Evolutionary conservation across 768 basidiomycete genomes (phyloP), one percentile per base, ranked within the genome.

Genomic region (Leccinum uliginosum): DNA sequence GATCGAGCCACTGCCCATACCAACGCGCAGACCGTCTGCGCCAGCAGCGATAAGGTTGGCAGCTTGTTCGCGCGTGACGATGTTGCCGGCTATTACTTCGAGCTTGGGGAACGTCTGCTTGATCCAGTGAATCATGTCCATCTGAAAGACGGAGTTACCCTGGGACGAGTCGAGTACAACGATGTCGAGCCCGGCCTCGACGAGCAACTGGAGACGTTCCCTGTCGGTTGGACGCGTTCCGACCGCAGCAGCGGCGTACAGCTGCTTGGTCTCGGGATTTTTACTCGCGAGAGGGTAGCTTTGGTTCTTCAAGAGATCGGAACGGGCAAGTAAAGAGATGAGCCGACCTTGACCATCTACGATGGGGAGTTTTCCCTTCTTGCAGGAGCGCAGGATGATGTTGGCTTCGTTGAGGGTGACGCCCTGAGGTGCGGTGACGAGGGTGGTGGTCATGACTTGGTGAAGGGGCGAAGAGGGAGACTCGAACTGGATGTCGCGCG

Each of bases 1-100:
- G 68, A 99, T 99, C 6, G 93, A 96, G 9, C 97, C 97, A 8
- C 89, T 91, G 35, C 97, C 97, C 97, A 99, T 99, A 43, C 97
- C 97, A 35, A 99, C 81, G 23, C 93, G 88, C 11, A 98, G 81
- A n/a, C 81, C 96, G 65, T 99, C 97, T 3, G 95, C 97, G 44
- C 97, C 97, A 3, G 93, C 95, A 9, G 81, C 86, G 63, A 99
- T 98, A 58, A 99, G 84, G 23, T 79, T 84, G 15, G 97, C 97
- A 1, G 97, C 96, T 70, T 98, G 97, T 68, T 97, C 95, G 56
- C 97, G 87, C 5, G 95, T 98, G 61, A 99, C 96, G 58, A 99
- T 95, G 71, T 99, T 98, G 40, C 97, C 96, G 2, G 93, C 96
- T 57, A 99, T 91, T 62, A 98, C 87, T 66, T 99, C 91, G 58